phyloP scores from a whole-genome alignment of 768 basidiomycete species.

The Gloeostereum incarnatum region DNA sequence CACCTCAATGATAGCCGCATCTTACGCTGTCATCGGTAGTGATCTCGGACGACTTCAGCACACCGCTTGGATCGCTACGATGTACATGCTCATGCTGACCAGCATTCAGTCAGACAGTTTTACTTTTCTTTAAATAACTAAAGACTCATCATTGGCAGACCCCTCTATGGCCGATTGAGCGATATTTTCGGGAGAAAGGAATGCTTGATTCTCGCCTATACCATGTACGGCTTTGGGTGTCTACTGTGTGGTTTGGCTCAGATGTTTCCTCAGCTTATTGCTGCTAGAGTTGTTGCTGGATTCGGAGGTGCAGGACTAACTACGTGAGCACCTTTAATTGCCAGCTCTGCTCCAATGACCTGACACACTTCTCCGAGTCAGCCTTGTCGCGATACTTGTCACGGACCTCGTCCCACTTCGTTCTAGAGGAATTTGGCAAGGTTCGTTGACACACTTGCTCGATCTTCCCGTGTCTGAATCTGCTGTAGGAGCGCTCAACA shows the following conservation, averaged over 20 bases:
- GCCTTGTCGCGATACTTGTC: conserved; percentile 1
- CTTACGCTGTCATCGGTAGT: conserved; percentile 14
- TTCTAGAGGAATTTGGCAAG: conserved; percentile 28
- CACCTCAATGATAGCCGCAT: too few species aligned
- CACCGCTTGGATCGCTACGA: conserved; percentile 15
- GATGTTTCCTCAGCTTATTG: conserved; percentile 45
- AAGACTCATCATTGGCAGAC: neutral
- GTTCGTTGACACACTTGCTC: conserved; percentile 6
- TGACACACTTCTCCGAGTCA: neutral
- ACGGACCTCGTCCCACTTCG: conserved; percentile 23
- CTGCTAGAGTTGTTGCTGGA: conserved; percentile 44
- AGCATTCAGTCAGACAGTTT: conserved; percentile 1
- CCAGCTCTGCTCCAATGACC: neutral
- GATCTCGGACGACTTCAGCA: conserved; percentile 14
- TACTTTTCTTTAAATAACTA: neutral
- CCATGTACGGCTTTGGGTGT: conserved; percentile 43
- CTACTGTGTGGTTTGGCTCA: conserved; percentile 43
- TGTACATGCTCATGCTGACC: conserved; percentile 13
- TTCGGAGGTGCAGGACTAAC: conserved; percentile 57
- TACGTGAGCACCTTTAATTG: conserved; percentile 30
- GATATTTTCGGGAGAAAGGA: conserved; percentile 33
- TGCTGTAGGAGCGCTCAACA: conserved; percentile 1
- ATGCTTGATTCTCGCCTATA: conserved; percentile 47
- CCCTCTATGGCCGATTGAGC: conserved; percentile 10
- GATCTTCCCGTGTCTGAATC: neutral